Conservation (phyloP, 306 rosid genomes). For the Mucuna pruriens region DNA sequence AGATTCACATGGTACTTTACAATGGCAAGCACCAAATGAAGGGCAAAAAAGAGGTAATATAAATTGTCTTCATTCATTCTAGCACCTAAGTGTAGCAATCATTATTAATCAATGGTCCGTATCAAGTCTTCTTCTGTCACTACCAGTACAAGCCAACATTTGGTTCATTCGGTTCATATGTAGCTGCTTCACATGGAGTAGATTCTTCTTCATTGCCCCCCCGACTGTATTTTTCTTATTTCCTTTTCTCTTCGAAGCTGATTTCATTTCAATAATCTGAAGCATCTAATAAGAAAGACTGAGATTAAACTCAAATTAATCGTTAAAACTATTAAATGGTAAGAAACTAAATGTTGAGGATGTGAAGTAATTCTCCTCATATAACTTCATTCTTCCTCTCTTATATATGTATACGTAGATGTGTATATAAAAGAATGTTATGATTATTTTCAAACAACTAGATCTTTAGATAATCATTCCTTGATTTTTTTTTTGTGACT, state of each 20-base stretch:
- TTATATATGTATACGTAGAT: no score
- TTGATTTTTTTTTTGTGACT: no score
- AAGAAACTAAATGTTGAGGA: no score
- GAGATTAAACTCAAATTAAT: not conserved
- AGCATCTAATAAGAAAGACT: not conserved
- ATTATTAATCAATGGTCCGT: conserved; percentile 25
- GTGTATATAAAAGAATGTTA: no score
- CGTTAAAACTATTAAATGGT: no score
- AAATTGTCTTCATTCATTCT: conserved; percentile 4
- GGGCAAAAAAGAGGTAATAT: not conserved
- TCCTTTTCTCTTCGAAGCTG: conserved; percentile 45
- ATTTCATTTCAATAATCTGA: conserved; percentile 44
- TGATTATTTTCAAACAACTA: no score
- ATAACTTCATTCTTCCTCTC: no score
- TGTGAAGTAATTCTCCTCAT: no score
- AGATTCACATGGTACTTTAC: not conserved
- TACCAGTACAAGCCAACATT: conserved; percentile 39
- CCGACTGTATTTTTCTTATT: conserved; percentile 40
- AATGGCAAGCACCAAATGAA: not conserved
- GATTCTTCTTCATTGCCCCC: conserved; percentile 61
- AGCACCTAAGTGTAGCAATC: not conserved
- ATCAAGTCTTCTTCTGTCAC: conserved; percentile 43
- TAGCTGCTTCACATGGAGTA: conserved; percentile 47
- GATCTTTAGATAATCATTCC: no score
- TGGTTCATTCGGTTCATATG: conserved; percentile 30